Base-by-base conservation (phyloP, 2,329 filamentous ascomycete species). In the Bipolaris victoriae region DNA sequence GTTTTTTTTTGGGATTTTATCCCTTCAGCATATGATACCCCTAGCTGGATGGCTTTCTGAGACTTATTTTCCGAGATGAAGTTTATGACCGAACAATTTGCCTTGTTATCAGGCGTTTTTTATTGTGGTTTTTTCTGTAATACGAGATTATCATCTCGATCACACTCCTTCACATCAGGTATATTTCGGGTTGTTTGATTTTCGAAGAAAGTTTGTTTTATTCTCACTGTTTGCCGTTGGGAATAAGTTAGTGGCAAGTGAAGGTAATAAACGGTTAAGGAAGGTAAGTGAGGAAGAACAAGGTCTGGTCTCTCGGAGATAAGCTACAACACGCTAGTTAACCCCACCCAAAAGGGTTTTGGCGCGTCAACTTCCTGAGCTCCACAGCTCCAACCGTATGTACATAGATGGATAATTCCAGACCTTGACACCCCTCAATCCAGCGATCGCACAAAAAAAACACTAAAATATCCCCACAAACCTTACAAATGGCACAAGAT, bases 341-440 rank as follows among this genome's bases (percentile, higher is more conserved):
- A 66, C 59, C 41, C 67, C 64, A 55, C 36, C 59, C 58, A 66
- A 67, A 67, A 44, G 60, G 29, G 3, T 13, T 63, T 66, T 43
- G 13, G 40, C 55, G 57, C 53, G 61, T 63, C 57, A 49, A 29
- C 41, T 35, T 44, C 4, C 5, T 22, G 24, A 41, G 39, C 39
- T 29, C 9, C 26, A 29, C 10, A 41, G 39, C 39, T 29, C 9
- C 26, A 29, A 29, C 26, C 26, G 26, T 29, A 29, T 10, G 10
- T 31, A 31, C 29, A 31, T 31, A 13, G 29, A 31, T 31, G 29
- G 10, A 31, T 13, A 31, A 31, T 31, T 31, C 29, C 29, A 31
- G 29, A 31, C 7, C 29, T 5, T 31, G 29, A 31, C 29, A 13
- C 6, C 15, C n/a, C 13, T 18, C 15, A 7, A 33, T 44, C 18